Evolutionary conservation across 208 protist genomes (phyloP), one percentile per base, ranked within the genome.

Genomic region (Crithidia sp.): DNA sequence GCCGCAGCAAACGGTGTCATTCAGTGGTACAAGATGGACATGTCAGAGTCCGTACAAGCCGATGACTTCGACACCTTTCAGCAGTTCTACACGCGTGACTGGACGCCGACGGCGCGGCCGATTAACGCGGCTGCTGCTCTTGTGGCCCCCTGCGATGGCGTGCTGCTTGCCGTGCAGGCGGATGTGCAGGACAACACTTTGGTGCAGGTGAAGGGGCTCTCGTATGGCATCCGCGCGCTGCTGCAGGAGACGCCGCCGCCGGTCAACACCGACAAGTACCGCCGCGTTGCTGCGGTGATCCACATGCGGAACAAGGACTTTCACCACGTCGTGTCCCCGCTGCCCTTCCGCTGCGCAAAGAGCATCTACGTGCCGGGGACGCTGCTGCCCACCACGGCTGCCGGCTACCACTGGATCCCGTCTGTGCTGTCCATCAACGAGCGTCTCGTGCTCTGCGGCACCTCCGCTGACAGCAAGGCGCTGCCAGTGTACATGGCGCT

Each of bases 171-270:
- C 0, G 60, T 93, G 53, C 56, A 86, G 9, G 8, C 65, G 16
- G 75, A 85, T 9, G 86, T 89, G n/a, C 60, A 62, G 17, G 61
- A 47, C 41, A 76, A 52, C 10, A 66, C 72, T 44, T 45, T 96
- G 54, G 77, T 93, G 52, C 92, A 95, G 72, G 89, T 96, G 6
- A 96, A 96, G 76, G 92, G 92, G 45, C 54, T 89, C 43, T 78
- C 67, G 5, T 95, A 95, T 77, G 81, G 79, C 63, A 65, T 92
- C 39, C 81, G 82, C 14, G 67, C 83, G n/a, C 82, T 96, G 36
- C 76, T 96, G 52, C 89, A 87, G 45, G 52, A 67, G 2, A 68
- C 59, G 10, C 74, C 74, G 17, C 71, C 80, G 19, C 72, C 65
- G 40, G 63, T 87, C 36, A 67, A 83, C 28, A 44, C 59, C 39